These are phyloP conservation scores for Wickerhamiella galacta DNA, from an alignment of 805 yeast species.

Conservation along the genomic window DNA sequence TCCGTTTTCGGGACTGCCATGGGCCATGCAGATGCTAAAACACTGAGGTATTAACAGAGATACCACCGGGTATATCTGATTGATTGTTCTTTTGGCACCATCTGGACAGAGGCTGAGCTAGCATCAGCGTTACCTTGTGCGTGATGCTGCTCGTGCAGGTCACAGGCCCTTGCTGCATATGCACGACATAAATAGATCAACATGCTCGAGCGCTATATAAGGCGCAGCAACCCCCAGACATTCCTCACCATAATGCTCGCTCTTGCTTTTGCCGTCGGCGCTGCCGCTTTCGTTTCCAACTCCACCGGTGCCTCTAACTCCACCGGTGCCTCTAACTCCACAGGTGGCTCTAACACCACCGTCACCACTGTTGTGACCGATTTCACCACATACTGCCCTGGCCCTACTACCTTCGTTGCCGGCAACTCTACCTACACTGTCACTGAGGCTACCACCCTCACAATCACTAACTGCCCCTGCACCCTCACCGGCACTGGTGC, in stretches of 20 bases:
- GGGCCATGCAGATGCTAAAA: too few relatives aligned
- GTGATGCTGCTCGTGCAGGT: too few relatives aligned
- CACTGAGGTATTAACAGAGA: too few relatives aligned
- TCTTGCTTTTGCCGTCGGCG: conserved; percentile 8
- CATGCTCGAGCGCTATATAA: too few relatives aligned
- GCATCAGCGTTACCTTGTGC: too few relatives aligned
- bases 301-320: conserved; percentile 1
- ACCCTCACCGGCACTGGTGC: conserved; percentile 30
- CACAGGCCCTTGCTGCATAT: too few relatives aligned
- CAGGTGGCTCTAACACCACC: conserved; percentile 3
- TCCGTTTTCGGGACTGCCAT: too few relatives aligned
- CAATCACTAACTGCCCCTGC: conserved; percentile 80
- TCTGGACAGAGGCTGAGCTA: too few relatives aligned
- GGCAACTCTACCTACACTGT: conserved; percentile 58
- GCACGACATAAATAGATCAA: too few relatives aligned
- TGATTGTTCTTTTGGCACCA: too few relatives aligned
- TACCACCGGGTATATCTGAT: too few relatives aligned
- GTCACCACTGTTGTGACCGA: conserved; percentile 3
- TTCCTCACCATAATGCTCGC: conserved; percentile 3
- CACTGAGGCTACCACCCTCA: conserved; percentile 63
- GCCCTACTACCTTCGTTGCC: conserved; percentile 46
- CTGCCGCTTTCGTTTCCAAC: conserved; percentile 7
- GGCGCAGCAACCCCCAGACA: too few relatives aligned
- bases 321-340: conserved; percentile 1
- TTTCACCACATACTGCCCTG: conserved; percentile 35